Evolutionary conservation across 2,329 filamentous ascomycete genomes (phyloP).

Genomic region (Curvularia sp.): DNA sequence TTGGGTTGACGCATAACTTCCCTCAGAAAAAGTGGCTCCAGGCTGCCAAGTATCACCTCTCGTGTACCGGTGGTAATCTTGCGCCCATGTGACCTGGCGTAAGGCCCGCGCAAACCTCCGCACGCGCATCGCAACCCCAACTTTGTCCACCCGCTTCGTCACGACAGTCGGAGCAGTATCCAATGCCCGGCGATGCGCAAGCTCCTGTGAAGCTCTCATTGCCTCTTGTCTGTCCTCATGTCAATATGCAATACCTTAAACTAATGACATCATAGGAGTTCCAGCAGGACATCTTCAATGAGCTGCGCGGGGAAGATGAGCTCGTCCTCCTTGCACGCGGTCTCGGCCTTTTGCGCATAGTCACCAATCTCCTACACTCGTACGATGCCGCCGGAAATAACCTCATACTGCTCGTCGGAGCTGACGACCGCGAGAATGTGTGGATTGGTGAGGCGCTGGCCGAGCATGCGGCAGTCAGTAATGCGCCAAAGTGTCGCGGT

Average conservation of each 20-base stretch:
- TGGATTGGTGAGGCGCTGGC: conserved; percentile 97
- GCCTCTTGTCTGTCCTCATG: conserved; percentile 65
- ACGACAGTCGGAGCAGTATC: conserved; percentile 27
- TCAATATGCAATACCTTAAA: conserved; percentile 9
- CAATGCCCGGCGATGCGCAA: conserved; percentile 53
- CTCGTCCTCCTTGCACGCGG: conserved; percentile 91
- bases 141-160: conserved; percentile 25
- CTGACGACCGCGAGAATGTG: conserved; percentile 90
- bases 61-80: not conserved
- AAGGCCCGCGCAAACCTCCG: conserved; percentile 13
- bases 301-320: conserved; percentile 80
- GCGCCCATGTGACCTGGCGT: conserved; percentile 39
- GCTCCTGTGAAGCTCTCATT: conserved; percentile 80
- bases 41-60: not conserved
- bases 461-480: conserved; percentile 92
- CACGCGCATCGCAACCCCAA: conserved; percentile 29
- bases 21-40: too few relatives aligned
- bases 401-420: conserved; percentile 85
- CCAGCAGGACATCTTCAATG: conserved; percentile 88
- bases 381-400: conserved; percentile 97
- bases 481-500: conserved; percentile 79
- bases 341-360: conserved; percentile 86
- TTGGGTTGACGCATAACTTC: not conserved
- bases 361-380: conserved; percentile 95
- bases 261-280: conserved; percentile 67